Evolutionary conservation across 2,329 filamentous ascomycete species (phyloP), one percentile per base, ranked within the genome.

Genomic region (Orbilia ellipsospora): DNA sequence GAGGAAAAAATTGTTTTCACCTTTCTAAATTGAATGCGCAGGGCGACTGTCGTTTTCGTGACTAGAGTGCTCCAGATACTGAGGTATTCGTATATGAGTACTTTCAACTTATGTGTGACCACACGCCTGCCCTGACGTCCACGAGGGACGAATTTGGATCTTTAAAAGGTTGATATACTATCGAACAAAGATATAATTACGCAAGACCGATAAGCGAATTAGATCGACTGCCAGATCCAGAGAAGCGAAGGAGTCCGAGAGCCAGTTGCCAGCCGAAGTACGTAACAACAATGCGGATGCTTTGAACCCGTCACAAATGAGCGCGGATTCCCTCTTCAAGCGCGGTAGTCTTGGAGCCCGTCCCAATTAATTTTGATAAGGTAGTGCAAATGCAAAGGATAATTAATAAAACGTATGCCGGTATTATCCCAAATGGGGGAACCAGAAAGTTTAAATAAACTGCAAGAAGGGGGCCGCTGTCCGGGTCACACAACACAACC

Each of bases 241-340:
- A 55, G 72, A 75, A 75, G 72, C 72, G 72, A 75, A 75, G 64
- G 72, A 75, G 64, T 69, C 72, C 64, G 64, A 75, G 64, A 69
- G 72, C 72, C 51, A 68, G 63, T 51, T 52, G 59, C 52, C 36
- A 56, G 52, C 62, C 52, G 18, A 31, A 16, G 3, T 26, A 66
- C 36, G 45, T 45, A 67, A 56, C 62, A 51, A 26, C 61, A 73
- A 70, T 65, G 40, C 62, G 36, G 4, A 23, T 50, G 62, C 62
- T 57, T 52, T 59, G 56, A 67, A 50, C 50, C 42, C 20, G 59
- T 44, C 61, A 42, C 54, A 59, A 48, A 45, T 56, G 50, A 40
- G 62, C 63, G 67, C 57, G 57, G 70, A 67, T 66, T 67, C 55
- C 56, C 48, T 61, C 57, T 16, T 59, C 36, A 45, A 52, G 56